A percentile compares a stretch with the other conserved stretches of the same genome.
Conservation (phyloP, 208 protist species). For the Acanthamoeba royreba region DNA sequence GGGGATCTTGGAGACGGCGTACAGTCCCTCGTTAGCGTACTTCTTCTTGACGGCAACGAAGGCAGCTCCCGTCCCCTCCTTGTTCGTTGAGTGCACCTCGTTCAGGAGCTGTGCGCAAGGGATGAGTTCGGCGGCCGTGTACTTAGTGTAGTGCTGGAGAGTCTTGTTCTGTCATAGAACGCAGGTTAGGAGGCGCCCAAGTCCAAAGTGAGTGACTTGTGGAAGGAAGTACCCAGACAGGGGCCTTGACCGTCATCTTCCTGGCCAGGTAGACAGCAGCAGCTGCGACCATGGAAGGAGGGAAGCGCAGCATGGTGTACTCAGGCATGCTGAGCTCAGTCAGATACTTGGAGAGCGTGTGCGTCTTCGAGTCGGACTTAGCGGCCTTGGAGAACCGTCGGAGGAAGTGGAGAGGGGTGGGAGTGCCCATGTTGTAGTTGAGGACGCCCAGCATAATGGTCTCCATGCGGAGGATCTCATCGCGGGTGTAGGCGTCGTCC, state of each 20-base stretch:
- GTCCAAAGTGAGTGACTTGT: not conserved
- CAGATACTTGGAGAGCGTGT: constrained; percentile 52
- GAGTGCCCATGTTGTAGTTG: not conserved
- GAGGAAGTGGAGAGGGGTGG: constrained; percentile 45
- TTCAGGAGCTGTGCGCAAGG: not conserved
- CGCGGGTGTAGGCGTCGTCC: not conserved
- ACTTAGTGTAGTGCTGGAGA: constrained; percentile 32
- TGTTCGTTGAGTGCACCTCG: not conserved
- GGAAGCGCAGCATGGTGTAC: constrained; percentile 56
- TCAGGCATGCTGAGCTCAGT: constrained; percentile 67
- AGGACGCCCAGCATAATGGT: constrained; percentile 19
- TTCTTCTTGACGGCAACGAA: constrained; percentile 19
- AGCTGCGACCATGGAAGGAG: constrained; percentile 71
- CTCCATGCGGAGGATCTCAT: constrained; percentile 31
- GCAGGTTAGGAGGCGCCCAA: not conserved
- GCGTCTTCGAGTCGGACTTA: not conserved
- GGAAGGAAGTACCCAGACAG: not conserved
- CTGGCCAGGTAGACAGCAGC: constrained; percentile 62
- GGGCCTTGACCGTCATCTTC: constrained; percentile 27
- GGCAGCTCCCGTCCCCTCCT: not conserved
- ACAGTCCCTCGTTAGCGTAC: constrained; percentile 8
- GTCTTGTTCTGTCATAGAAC: not conserved
- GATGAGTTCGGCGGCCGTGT: not conserved
- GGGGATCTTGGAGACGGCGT: not conserved
- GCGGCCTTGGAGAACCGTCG: constrained; percentile 46